Base-by-base conservation (phyloP, 2,329 filamentous ascomycete species). In the Epichloe festucae region DNA sequence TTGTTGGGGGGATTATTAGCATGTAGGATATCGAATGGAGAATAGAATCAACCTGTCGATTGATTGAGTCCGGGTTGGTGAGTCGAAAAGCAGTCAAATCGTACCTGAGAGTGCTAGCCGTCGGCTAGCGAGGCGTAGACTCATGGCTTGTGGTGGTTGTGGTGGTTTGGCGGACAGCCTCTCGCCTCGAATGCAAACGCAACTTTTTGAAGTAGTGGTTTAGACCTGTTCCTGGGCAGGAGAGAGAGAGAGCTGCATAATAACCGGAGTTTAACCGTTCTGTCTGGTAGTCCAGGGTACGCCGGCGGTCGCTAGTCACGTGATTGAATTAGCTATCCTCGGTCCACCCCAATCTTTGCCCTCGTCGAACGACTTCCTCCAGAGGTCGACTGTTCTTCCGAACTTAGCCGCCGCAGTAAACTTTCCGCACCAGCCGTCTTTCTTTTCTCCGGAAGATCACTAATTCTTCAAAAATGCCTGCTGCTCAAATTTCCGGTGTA, bases 91-190 rank as follows among this genome's bases (percentile, higher is more conserved):
- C 23, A 36, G 8, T 14, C 5, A 8, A 2, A 49, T 34, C 73
- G 52, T 74, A 87, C 84, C 79, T 65, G 75, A 72, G 62, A 73
- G 71, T 52, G 76, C 72, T 59, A 84, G 70, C 70, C 77, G 78
- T 71, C 79, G 71, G 60, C 80, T 73, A 59, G 82, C 80, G 63
- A 81, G 70, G 66, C 77, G 76, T 60, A 84, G 67, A 69, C 74
- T 86, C 84, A 88, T 89, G 63, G 58, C 62, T 47, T 19, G 45
- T n/a, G 19, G 35, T 38, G 17, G 5, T 23, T 43, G 41, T 43
- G n/a, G 41, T 43, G 41, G 10, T 34, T 34, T 7, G 40, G n/a
- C 27, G n/a, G 38, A 43, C 47, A 38, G 23, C 39, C 12, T 17
- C 47, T n/a, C 48, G 17, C 17, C 7, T 45, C 14, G 8, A 7